Conservation (phyloP, 495 filamentous ascomycete genomes). For the Sordaria brevicollis region DNA sequence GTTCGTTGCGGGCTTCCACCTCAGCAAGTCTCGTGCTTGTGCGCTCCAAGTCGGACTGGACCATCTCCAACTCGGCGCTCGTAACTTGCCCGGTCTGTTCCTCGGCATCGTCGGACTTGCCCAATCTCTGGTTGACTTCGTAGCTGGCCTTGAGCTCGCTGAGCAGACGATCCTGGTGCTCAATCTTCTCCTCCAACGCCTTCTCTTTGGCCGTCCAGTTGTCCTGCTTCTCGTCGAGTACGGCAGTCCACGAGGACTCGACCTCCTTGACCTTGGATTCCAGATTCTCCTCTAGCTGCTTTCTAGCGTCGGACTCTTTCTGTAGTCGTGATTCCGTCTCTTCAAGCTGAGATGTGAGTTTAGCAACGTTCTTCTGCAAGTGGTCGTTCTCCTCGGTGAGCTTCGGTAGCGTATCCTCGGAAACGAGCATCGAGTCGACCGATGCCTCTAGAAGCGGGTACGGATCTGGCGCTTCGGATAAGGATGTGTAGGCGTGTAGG, state of each 20-base stretch:
- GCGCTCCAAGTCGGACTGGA: conserved; percentile 81
- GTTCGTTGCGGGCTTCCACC: conserved; percentile 89
- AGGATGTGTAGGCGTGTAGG: conserved; percentile 78
- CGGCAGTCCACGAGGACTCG: conserved; percentile 81
- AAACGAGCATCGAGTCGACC: conserved; percentile 80
- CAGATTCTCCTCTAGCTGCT: conserved; percentile 63
- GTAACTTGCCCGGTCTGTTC: conserved; percentile 52
- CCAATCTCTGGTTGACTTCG: conserved; percentile 87
- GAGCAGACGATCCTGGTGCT: conserved; percentile 83
- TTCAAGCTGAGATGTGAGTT: conserved; percentile 86
- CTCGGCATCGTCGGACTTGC: conserved; percentile 54
- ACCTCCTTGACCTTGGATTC: conserved; percentile 75
- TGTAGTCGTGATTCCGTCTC: conserved; percentile 68
- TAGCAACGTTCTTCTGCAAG: conserved; percentile 65
- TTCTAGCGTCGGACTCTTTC: conserved; percentile 59
- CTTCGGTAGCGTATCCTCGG: conserved; percentile 83
- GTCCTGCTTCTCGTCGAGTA: conserved; percentile 87
- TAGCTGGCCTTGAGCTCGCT: conserved; percentile 96
- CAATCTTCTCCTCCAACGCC: conserved; percentile 81
- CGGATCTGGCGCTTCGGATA: conserved; percentile 93
- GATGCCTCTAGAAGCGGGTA: conserved; percentile 95
- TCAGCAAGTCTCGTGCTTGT: conserved; percentile 81
- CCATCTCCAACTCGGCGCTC: conserved; percentile 86
- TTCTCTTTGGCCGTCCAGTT: conserved; percentile 96
- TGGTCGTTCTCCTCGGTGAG: conserved; percentile 79